These are phyloP conservation scores for Moniliella sp. DNA, from an alignment of 1,284 basidiomycete genomes.

Conservation along the genomic window DNA sequence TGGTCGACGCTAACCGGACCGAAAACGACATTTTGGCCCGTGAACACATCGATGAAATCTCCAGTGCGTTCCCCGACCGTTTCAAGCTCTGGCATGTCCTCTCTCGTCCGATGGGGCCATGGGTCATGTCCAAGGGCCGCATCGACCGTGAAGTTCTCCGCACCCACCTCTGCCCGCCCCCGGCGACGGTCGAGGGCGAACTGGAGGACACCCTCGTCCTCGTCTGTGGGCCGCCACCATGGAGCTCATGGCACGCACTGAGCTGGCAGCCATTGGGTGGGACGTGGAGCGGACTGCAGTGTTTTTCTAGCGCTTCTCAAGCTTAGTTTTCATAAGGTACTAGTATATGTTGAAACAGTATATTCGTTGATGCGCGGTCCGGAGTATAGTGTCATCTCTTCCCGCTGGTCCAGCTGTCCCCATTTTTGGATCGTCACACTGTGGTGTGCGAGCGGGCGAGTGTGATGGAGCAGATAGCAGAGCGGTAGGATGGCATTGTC, in stretches of 20 bases:
- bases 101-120: constrained; percentile 31
- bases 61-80: constrained; percentile 29
- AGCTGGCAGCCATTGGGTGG: constrained; percentile 18
- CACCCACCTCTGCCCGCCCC: constrained; percentile 33
- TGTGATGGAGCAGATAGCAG: too few species aligned
- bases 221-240: constrained; percentile 43
- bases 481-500: too few species aligned
- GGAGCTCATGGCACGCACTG: constrained; percentile 14
- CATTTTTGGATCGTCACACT: too few species aligned
- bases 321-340: too few species aligned
- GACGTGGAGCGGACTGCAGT: constrained; percentile 17
- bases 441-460: too few species aligned
- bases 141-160: constrained; percentile 37
- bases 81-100: constrained; percentile 41
- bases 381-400: too few species aligned
- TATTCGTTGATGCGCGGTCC: too few species aligned
- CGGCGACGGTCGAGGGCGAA: constrained; percentile 5
- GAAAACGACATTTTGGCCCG: constrained; percentile 40
- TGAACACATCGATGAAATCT: constrained; percentile 40
- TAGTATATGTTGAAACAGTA: too few species aligned
- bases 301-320: too few species aligned
- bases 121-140: constrained; percentile 38
- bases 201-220: constrained; percentile 36
- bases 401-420: too few species aligned
- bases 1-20: constrained; percentile 42